A percentile compares a stretch with the other conserved stretches of the same genome.
Conservation (phyloP, 148 eudicot species). For the Cornus suecica region DNA sequence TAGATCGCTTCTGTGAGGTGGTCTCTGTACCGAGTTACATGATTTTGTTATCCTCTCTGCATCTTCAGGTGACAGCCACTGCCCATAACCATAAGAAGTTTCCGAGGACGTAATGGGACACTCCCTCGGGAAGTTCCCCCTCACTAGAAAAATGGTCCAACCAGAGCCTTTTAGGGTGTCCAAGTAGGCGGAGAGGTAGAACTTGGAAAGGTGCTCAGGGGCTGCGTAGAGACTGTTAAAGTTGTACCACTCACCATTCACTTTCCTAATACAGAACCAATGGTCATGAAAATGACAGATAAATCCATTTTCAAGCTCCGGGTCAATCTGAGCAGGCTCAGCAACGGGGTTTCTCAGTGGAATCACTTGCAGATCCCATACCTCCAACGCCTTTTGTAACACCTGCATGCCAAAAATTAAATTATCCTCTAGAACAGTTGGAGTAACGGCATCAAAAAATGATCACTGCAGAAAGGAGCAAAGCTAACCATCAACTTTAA, state of each 20-base stretch:
- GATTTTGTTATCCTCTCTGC: slow-evolving; percentile 73
- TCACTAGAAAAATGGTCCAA: slow-evolving; percentile 90
- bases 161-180: slow-evolving; percentile 78
- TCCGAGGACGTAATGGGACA: slow-evolving; percentile 75
- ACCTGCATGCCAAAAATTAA: slow-evolving; percentile 44
- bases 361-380: slow-evolving; percentile 92
- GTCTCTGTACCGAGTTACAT: slow-evolving; percentile 44
- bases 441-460: neutral
- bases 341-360: slow-evolving; percentile 86
- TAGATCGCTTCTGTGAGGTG: slow-evolving; percentile 18
- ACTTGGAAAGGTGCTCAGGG: slow-evolving; percentile 91
- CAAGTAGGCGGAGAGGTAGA: slow-evolving; percentile 88
- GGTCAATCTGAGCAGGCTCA: slow-evolving; percentile 85
- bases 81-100: slow-evolving; percentile 77
- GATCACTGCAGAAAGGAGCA: slow-evolving; percentile 1
- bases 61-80: slow-evolving; percentile 87
- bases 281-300: slow-evolving; percentile 91
- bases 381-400: slow-evolving; percentile 87
- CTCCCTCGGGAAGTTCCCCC: slow-evolving; percentile 89
- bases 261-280: slow-evolving; percentile 97
- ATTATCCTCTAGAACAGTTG: neutral
- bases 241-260: slow-evolving; percentile 96
- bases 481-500: neutral
- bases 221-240: slow-evolving; percentile 93
- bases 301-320: slow-evolving; percentile 81